These are phyloP conservation scores for Chytriomyces confervae DNA, from an alignment of 192 early-diverging fungal genomes.

Conservation along the genomic window DNA sequence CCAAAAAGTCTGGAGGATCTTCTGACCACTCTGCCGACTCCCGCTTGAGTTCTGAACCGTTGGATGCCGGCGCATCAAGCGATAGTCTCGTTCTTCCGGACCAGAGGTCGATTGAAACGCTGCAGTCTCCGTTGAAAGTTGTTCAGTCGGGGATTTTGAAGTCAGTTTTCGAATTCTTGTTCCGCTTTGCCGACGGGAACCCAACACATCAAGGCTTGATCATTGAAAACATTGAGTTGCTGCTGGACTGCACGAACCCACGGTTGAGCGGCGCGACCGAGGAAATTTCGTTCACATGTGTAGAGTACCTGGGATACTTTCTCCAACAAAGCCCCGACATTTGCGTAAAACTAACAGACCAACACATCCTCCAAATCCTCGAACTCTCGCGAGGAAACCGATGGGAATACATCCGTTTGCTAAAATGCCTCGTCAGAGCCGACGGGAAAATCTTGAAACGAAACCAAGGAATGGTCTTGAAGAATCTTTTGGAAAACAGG, in stretches of 20 bases:
- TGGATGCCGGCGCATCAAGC: background rate
- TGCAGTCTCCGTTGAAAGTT: background rate
- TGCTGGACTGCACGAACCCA: constrained; percentile 41
- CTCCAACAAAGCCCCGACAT: constrained; percentile 22
- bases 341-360: constrained; percentile 18
- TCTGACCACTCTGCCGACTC: constrained; percentile 7
- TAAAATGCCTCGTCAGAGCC: constrained; percentile 30
- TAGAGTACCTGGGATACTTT: constrained; percentile 19
- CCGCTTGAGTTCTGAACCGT: background rate
- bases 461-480: constrained; percentile 39
- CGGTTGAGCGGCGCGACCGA: constrained; percentile 22
- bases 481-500: constrained; percentile 33
- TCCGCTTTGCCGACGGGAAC: constrained; percentile 33
- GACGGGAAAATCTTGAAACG: constrained; percentile 39
- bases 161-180: constrained; percentile 40
- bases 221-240: constrained; percentile 39
- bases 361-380: constrained; percentile 37
- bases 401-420: constrained; percentile 35
- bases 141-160: constrained; percentile 37
- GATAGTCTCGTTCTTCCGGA: constrained; percentile 8
- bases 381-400: constrained; percentile 31
- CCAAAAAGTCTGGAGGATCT: background rate
- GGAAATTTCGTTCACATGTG: constrained; percentile 18
- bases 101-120: background rate
- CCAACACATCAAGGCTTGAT: constrained; percentile 24